Evolutionary conservation across 2,329 filamentous ascomycete genomes (phyloP), one percentile per base, ranked within the genome.

Genomic region (Fusarium pseudonygamai): DNA sequence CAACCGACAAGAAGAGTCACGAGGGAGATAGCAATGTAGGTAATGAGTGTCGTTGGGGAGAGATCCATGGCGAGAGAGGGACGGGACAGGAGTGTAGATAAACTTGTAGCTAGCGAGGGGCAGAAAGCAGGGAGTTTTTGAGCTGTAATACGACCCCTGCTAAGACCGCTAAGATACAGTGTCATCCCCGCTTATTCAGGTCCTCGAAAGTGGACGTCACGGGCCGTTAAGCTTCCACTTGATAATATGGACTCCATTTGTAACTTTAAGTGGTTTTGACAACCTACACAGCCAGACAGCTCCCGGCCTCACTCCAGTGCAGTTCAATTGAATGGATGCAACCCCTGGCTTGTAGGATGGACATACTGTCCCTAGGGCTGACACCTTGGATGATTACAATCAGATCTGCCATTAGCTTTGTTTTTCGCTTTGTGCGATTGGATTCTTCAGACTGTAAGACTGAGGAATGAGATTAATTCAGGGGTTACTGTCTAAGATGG

Each of bases 1-100:
- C 81, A 80, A 39, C 83, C 69, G 45, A 71, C 24, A 22, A 72
- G 4, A 16, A 70, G 57, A 52, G 75, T 77, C 14, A 50, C 59
- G 24, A 73, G 15, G 22, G 71, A 72, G 52, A 75, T 47, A 60
- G 59, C 43, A 11, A 71, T 12, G 49, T 66, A 52, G n/a, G 43
- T 50, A 53, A 46, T 16, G 28, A 71, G 26, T 22, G 75, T 66
- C 22, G 65, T 66, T 30, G 53, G 64, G 24, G 75, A 67, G 50
- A 78, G 40, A 53, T 71, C 73, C 76, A 78, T 78, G 43, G 30
- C 34, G 50, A 32, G 63, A 65, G 57, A 63, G 42, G 46, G 24
- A 45, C 24, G 42, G 46, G 28, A 46, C 24, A 22, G 39, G 32
- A 58, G 42, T 28, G 49, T 32, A 55, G 50, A 46, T 47, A 52